Evolutionary conservation across 1,139 yeast species (phyloP).

Genomic region (Pichia sp.): DNA sequence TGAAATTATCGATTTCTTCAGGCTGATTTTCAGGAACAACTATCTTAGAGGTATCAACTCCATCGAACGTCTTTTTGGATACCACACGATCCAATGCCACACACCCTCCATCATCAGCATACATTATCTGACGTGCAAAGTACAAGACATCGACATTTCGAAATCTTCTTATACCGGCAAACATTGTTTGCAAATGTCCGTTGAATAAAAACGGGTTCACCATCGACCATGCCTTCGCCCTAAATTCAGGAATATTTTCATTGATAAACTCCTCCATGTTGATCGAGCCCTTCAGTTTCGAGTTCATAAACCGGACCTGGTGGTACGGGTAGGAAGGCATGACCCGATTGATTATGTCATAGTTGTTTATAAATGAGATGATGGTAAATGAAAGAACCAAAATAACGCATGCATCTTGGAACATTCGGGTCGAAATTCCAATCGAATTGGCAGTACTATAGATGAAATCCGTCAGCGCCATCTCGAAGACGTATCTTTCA

Average conservation of each 20-base stretch:
- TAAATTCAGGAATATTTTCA: slow-evolving; percentile 41
- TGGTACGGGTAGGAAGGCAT: slow-evolving; percentile 17
- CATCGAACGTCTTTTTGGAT: slow-evolving; percentile 40
- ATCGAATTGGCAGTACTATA: background rate
- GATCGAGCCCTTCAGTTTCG: slow-evolving; percentile 1
- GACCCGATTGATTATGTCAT: slow-evolving; percentile 16
- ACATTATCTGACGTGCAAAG: slow-evolving; percentile 72
- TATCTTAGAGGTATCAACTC: slow-evolving; percentile 34
- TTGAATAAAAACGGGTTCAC: slow-evolving; percentile 64
- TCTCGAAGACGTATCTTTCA: background rate
- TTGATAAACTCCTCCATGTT: slow-evolving; percentile 16
- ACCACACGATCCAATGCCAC: slow-evolving; percentile 77
- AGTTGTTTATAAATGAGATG: slow-evolving; percentile 8
- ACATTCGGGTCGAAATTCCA: slow-evolving; percentile 8
- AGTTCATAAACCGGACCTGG: slow-evolving; percentile 13
- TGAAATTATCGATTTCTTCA: slow-evolving; percentile 55
- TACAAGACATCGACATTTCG: slow-evolving; percentile 54
- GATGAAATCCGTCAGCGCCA: slow-evolving; percentile 1
- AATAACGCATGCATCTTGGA: slow-evolving; percentile 15
- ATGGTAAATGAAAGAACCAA: slow-evolving; percentile 7
- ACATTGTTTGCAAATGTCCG: slow-evolving; percentile 76
- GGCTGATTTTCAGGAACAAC: slow-evolving; percentile 61
- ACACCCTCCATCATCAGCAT: slow-evolving; percentile 63
- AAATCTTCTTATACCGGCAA: slow-evolving; percentile 55
- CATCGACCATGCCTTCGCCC: slow-evolving; percentile 44